Base-by-base conservation (phyloP, 1,284 basidiomycete species). In the Sphaerobolus stellatus region DNA sequence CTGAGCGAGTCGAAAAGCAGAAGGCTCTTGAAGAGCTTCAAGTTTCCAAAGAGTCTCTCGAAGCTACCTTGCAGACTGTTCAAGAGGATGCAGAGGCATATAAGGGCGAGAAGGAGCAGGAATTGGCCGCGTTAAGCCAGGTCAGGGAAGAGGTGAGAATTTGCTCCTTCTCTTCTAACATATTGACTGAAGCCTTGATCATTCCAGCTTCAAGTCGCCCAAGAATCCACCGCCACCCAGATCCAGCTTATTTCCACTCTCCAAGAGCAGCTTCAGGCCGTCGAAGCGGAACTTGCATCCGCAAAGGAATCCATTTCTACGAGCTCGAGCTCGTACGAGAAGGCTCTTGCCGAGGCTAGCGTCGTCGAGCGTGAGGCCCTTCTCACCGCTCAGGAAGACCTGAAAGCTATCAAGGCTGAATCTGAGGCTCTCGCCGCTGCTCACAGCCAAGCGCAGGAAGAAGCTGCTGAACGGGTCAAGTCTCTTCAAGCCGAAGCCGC, bases 311-410 rank as follows among this genome's bases (percentile, higher is more conserved):
- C 78, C 52, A 68, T 89, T 18, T 77, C 81, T 16, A 68, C 67
- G 6, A 68, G 86, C 27, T 78, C 78, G 58, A 62, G 72, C 20
- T 74, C 76, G 2, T 75, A 79, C 16, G 73, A 75, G 22, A 69
- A 76, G 9, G 72, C 74, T 11, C 66, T 75, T 1, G 65, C 74
- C 1, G 75, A 76, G 9, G 78, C 82, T 20, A 81, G 81, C 3
- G 75, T 80, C 41, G 67, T 77, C 38, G 85, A 90, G 58, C 83
- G 77, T 30, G 83, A 85, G 62, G 80, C 82, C 14, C 72, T 89
- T 28, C 61, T 82, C 11, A 83, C 83, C 62, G 84, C 81, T n/a
- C 81, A 82, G 57, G 78, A 76, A 5, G 80, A 88, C 51, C 72
- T 89, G 43, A 78, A 78, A 44, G 71, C 78, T 4, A 77, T 84